A percentile compares a stretch with the other conserved stretches of the same genome.
Evolutionary conservation across 225 moss, liverwort and hornwort species (phyloP).

Genomic region (Asterella californica): DNA sequence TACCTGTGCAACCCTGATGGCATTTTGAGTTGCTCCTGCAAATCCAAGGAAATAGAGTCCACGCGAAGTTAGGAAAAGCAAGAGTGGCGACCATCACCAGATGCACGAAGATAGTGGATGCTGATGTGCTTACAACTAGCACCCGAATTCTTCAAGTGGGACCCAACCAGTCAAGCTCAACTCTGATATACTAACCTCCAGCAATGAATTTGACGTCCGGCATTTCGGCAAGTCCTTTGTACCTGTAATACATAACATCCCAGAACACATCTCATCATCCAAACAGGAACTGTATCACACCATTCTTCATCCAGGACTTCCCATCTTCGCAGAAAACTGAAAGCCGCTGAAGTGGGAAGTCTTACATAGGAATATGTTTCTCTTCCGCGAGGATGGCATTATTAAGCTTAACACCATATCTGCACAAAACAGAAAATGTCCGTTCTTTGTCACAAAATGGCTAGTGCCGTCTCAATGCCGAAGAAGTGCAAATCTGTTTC

Average conservation of each 20-base stretch:
- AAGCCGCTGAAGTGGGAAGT: neutral
- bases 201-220: slow-evolving; percentile 75
- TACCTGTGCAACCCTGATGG: slow-evolving; percentile 83
- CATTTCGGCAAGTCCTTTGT: slow-evolving; percentile 72
- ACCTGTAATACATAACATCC: slow-evolving; percentile 43
- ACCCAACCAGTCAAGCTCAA: neutral
- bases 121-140: neutral
- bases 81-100: neutral
- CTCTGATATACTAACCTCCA: slow-evolving; percentile 47
- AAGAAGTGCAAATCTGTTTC: neutral
- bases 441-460: neutral
- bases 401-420: slow-evolving; percentile 68
- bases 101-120: neutral
- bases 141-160: neutral
- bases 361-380: slow-evolving; percentile 85
- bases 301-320: neutral
- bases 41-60: neutral
- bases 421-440: slow-evolving; percentile 20
- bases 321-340: neutral
- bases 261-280: neutral
- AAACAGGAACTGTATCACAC: neutral
- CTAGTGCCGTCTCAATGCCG: too few species aligned
- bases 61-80: neutral
- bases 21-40: slow-evolving; percentile 88
- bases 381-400: slow-evolving; percentile 93